phyloP scores from a whole-genome alignment of 164 flowering plant genomes.

The Dillenia suffruticosa region DNA sequence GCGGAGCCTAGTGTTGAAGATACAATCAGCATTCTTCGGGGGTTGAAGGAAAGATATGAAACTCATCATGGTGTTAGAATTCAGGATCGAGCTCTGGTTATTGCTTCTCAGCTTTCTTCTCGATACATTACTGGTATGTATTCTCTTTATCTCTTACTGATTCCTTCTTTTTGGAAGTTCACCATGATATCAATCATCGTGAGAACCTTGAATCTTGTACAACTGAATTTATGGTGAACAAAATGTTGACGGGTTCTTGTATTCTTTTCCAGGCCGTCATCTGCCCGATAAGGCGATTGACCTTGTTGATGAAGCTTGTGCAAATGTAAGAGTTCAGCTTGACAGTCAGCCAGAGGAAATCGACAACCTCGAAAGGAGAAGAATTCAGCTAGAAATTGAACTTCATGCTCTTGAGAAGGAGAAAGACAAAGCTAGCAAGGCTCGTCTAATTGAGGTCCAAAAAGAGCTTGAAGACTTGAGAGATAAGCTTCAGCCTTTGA shows the following conservation, averaged over 20 bases:
- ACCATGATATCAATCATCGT: too few relatives aligned
- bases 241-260: background rate
- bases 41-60: constrained; percentile 72
- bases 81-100: constrained; percentile 71
- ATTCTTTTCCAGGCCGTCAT: constrained; percentile 46
- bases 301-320: constrained; percentile 91
- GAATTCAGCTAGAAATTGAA: constrained; percentile 80
- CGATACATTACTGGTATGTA: constrained; percentile 68
- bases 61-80: constrained; percentile 86
- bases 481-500: constrained; percentile 74
- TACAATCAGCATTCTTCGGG: constrained; percentile 73
- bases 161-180: background rate
- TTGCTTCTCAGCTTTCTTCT: constrained; percentile 64
- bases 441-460: constrained; percentile 68
- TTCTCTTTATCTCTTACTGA: background rate
- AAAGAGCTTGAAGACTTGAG: constrained; percentile 83
- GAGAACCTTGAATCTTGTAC: background rate
- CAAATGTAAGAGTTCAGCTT: constrained; percentile 89
- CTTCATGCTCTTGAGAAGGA: constrained; percentile 87
- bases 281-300: constrained; percentile 94
- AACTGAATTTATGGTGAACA: background rate
- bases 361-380: constrained; percentile 75
- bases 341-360: constrained; percentile 93
- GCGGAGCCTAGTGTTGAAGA: constrained; percentile 75
- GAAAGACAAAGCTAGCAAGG: constrained; percentile 92